Conservation (phyloP, 2,329 filamentous ascomycete genomes). For the Paraphoma chrysanthemicola region DNA sequence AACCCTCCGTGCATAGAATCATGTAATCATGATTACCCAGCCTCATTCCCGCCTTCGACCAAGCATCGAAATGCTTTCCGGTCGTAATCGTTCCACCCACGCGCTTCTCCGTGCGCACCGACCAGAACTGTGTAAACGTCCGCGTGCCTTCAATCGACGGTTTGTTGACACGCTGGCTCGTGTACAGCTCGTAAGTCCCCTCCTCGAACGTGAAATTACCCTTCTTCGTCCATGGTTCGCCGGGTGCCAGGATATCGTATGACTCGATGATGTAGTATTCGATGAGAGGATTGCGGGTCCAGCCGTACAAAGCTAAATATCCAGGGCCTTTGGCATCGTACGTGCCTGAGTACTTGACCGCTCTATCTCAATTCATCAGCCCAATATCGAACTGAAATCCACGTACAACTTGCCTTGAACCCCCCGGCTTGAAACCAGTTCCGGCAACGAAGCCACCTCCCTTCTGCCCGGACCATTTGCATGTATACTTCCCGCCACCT, state of each 20-base stretch:
- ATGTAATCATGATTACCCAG: constrained; percentile 22
- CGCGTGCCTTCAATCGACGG: constrained; percentile 57
- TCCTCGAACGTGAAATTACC: constrained; percentile 31
- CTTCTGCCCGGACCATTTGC: constrained; percentile 15
- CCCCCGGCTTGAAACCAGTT: constrained; percentile 1
- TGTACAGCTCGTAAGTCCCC: constrained; percentile 24
- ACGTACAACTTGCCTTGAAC: background rate
- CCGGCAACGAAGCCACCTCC: constrained; percentile 23
- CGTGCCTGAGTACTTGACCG: constrained; percentile 29
- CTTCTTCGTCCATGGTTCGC: constrained; percentile 45
- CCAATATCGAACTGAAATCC: background rate
- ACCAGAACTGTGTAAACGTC: constrained; percentile 60
- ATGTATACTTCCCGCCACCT: constrained; percentile 22
- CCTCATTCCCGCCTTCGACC: constrained; percentile 21
- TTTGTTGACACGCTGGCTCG: constrained; percentile 41
- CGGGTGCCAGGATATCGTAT: constrained; percentile 56
- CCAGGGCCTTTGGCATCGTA: constrained; percentile 30
- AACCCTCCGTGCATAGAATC: constrained; percentile 61
- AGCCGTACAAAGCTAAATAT: constrained; percentile 56
- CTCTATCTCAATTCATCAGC: constrained; percentile 10
- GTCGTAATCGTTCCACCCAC: constrained; percentile 26
- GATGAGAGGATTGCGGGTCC: constrained; percentile 59
- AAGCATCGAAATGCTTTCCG: constrained; percentile 26
- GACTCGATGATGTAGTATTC: constrained; percentile 60
- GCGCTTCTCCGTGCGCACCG: constrained; percentile 22